Conservation (phyloP, 1,139 yeast genomes). For the Yamadazyma aaseri region DNA sequence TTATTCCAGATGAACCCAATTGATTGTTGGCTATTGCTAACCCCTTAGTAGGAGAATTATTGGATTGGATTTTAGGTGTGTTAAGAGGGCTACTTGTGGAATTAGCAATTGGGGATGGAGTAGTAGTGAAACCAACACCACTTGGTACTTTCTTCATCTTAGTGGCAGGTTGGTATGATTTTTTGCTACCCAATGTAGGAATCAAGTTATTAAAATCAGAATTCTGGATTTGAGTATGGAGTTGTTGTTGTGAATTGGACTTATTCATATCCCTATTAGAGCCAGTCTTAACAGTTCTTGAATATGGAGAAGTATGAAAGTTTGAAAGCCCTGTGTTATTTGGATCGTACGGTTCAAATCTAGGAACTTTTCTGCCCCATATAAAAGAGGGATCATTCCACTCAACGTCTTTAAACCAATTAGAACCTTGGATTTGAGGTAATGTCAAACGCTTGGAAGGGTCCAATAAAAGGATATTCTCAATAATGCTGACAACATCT, state of each 20-base stretch:
- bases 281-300: conserved; percentile 32
- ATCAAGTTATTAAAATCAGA: conserved; percentile 35
- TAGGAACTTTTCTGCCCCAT: conserved; percentile 48
- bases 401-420: conserved; percentile 40
- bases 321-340: conserved; percentile 17
- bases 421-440: conserved; percentile 33
- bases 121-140: conserved; percentile 2
- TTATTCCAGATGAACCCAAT: neutral
- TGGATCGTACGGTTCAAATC: conserved; percentile 55
- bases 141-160: conserved; percentile 24
- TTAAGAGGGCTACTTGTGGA: neutral
- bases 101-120: conserved; percentile 1
- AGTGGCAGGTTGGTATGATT: conserved; percentile 34
- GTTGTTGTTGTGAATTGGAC: conserved; percentile 39
- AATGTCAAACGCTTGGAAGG: conserved; percentile 34
- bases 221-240: conserved; percentile 41
- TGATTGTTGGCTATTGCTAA: conserved; percentile 3
- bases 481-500: conserved; percentile 64
- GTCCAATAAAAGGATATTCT: conserved; percentile 58
- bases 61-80: conserved; percentile 4
- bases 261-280: conserved; percentile 39
- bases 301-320: conserved; percentile 23
- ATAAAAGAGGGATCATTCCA: conserved; percentile 44
- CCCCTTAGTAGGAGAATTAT: conserved; percentile 14
- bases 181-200: conserved; percentile 29